A percentile compares a stretch with the other conserved stretches of the same genome.
phyloP scores from a whole-genome alignment of 2,329 filamentous ascomycete species.

The Monosporascus sp. region DNA sequence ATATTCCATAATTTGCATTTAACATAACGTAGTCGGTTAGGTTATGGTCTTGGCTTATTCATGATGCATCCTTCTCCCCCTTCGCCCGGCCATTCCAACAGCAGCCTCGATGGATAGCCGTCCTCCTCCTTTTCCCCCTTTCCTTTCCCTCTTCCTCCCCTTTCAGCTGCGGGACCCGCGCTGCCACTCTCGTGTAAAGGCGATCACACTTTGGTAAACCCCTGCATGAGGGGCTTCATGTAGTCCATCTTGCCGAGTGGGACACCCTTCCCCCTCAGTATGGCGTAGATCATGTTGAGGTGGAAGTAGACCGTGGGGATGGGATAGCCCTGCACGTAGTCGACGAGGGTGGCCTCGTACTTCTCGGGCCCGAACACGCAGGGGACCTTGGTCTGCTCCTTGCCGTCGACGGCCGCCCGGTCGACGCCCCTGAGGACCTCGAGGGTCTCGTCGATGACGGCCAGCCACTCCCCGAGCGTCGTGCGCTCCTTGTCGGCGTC shows the following conservation, averaged over 20 bases:
- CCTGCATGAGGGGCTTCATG: background rate
- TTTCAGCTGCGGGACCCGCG: no score
- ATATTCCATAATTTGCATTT: no score
- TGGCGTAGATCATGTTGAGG: conserved; percentile 51
- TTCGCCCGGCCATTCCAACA: no score
- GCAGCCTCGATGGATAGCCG: no score
- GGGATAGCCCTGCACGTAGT: conserved; percentile 44
- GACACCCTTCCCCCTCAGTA: conserved; percentile 58
- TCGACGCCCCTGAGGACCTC: conserved; percentile 21
- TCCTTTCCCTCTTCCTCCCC: no score
- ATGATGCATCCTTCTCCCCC: no score
- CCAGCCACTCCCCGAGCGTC: conserved; percentile 30
- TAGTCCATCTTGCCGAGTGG: conserved; percentile 56
- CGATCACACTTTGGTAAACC: background rate
- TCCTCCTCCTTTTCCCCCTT: no score
- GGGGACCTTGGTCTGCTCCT: conserved; percentile 25
- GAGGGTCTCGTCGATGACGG: conserved; percentile 28
- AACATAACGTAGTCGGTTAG: no score
- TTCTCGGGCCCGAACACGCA: conserved; percentile 26
- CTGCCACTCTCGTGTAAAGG: no score
- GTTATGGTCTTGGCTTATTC: no score
- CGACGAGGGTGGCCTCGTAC: conserved; percentile 18
- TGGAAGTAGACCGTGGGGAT: conserved; percentile 64
- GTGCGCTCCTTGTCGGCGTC: conserved; percentile 26
- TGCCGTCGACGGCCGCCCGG: conserved; percentile 29